These are phyloP conservation scores for Candida wancherniae DNA, from an alignment of 805 yeast species.

Conservation along the genomic window DNA sequence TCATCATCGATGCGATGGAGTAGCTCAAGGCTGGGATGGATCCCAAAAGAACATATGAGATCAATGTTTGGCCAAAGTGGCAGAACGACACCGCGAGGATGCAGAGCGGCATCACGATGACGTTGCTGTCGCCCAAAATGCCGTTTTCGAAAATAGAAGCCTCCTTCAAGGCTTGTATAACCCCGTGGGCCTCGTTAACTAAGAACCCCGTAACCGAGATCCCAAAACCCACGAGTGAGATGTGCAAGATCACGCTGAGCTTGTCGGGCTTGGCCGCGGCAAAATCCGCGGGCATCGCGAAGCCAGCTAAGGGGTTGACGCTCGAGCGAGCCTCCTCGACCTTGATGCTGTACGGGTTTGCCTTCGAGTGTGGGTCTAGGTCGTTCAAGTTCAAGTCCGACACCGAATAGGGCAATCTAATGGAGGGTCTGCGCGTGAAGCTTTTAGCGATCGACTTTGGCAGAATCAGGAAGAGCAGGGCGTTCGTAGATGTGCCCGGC, in stretches of 20 bases:
- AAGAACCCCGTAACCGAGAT: constrained; percentile 74
- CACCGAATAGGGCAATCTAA: constrained; percentile 29
- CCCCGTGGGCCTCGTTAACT: constrained; percentile 49
- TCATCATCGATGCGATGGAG: constrained; percentile 82
- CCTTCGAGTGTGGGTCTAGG: constrained; percentile 9
- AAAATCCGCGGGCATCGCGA: too few species aligned
- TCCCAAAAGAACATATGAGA: constrained; percentile 78
- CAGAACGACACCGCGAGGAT: constrained; percentile 65
- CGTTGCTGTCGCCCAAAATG: constrained; percentile 3
- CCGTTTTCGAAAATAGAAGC: constrained; percentile 13
- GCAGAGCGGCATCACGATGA: constrained; percentile 39
- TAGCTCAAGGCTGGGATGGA: constrained; percentile 79
- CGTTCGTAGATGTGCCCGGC: constrained; percentile 1
- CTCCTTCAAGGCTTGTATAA: constrained; percentile 8
- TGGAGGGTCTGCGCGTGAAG: constrained; percentile 18
- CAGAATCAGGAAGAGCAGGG: constrained; percentile 9
- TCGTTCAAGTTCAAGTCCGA: constrained; percentile 31
- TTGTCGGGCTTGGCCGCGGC: constrained; percentile 58
- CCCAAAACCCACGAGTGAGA: constrained; percentile 66
- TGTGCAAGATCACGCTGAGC: constrained; percentile 73
- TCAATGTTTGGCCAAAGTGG: constrained; percentile 74
- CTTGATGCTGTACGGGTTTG: constrained; percentile 8
- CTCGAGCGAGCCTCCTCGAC: constrained; percentile 15
- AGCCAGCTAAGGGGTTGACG: constrained; percentile 24
- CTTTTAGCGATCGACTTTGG: constrained; percentile 6